Percentiles rank a stretch among this genome's conserved stretches.
Conservation (phyloP, 2,329 filamentous ascomycete species). For the Penicillium sp. region DNA sequence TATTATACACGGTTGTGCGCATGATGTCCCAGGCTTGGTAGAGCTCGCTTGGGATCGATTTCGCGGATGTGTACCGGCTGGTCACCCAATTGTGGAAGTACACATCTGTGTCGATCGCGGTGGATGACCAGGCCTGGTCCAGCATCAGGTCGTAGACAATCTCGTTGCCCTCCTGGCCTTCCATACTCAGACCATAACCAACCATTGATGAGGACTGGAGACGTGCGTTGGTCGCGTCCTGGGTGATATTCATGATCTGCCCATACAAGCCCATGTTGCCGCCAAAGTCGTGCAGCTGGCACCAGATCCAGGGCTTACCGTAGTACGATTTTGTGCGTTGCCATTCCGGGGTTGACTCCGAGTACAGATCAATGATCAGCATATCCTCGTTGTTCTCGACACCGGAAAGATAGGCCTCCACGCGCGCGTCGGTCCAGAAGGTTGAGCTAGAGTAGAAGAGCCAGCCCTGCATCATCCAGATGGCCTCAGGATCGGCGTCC, state of each 20-base stretch:
- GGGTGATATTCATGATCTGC: constrained; percentile 54
- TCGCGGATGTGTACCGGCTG: constrained; percentile 42
- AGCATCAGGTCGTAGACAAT: constrained; percentile 56
- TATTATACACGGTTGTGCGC: constrained; percentile 52
- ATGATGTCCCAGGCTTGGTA: constrained; percentile 53
- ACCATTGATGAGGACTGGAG: constrained; percentile 46
- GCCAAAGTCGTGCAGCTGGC: constrained; percentile 55
- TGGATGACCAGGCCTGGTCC: constrained; percentile 53
- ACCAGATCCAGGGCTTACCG: constrained; percentile 59
- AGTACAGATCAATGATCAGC: constrained; percentile 56
- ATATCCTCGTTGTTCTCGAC: constrained; percentile 49
- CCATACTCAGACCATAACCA: constrained; percentile 53
- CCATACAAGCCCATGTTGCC: constrained; percentile 55
- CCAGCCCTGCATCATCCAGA: constrained; percentile 60
- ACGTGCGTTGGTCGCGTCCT: constrained; percentile 50
- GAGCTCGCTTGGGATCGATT: constrained; percentile 33
- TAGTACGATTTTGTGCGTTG: constrained; percentile 54
- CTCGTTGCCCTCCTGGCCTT: constrained; percentile 57
- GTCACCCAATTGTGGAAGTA: constrained; percentile 54
- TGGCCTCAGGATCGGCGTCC: constrained; percentile 49
- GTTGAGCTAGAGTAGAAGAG: constrained; percentile 49
- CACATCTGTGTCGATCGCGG: constrained; percentile 45
- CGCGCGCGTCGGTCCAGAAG: constrained; percentile 54
- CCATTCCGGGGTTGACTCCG: constrained; percentile 55
- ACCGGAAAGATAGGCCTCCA: constrained; percentile 54